phyloP scores from a whole-genome alignment of 192 early-diverging fungal species.

The Coemansia sp. region DNA sequence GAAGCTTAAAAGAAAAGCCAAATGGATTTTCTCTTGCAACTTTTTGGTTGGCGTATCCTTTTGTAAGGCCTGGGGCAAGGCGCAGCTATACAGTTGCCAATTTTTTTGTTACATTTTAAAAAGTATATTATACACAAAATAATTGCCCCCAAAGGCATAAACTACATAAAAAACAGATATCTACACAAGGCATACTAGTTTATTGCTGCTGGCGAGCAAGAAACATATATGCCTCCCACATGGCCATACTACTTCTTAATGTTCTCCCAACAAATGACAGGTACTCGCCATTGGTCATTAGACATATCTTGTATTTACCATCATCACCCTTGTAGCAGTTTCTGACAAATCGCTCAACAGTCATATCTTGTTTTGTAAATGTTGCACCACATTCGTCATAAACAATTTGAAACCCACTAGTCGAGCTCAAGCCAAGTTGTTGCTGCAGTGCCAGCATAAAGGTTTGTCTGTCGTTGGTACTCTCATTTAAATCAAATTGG shows the following conservation, averaged over 20 bases:
- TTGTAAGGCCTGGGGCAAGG: too few relatives aligned
- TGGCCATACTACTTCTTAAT: neutral
- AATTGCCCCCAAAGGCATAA: neutral
- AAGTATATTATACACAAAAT: neutral
- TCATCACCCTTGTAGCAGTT: neutral
- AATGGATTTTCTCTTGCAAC: too few relatives aligned
- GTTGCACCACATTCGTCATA: neutral
- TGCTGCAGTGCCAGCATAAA: neutral
- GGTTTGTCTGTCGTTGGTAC: neutral
- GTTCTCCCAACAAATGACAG: neutral
- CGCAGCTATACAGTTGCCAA: too few relatives aligned
- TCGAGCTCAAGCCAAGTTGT: neutral
- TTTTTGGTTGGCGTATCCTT: too few relatives aligned
- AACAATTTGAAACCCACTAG: neutral
- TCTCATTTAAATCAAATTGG: neutral
- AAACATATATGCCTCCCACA: neutral
- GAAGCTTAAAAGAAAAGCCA: neutral
- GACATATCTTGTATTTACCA: neutral
- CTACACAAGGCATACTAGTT: neutral
- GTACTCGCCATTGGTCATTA: neutral
- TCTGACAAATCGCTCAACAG: neutral
- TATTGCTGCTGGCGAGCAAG: neutral
- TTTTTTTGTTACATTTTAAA: neutral
- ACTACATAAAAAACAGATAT: neutral
- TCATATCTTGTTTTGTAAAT: conserved; percentile 3